phyloP scores from a whole-genome alignment of 352 stramenopile species.

The Globisporangium viniferum region DNA sequence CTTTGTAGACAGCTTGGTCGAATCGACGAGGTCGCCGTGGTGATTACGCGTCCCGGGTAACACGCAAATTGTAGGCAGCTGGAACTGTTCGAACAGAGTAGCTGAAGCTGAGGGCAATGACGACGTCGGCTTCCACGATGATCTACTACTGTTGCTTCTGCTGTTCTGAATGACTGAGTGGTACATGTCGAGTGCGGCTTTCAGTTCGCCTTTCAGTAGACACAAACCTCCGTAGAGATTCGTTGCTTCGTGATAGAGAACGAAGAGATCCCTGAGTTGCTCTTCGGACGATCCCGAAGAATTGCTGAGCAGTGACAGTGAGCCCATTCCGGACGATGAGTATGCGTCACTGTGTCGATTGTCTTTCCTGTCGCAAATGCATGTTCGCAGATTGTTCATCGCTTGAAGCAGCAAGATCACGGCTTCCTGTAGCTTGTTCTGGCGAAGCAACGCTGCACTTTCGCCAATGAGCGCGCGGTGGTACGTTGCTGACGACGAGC shows the following conservation, averaged over 20 bases:
- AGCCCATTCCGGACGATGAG: background rate
- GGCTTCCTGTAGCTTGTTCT: constrained; percentile 40
- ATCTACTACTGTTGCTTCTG: background rate
- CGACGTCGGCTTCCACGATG: background rate
- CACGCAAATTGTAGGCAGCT: constrained; percentile 43
- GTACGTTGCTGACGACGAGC: constrained; percentile 25
- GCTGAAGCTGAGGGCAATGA: constrained; percentile 11
- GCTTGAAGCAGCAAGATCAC: constrained; percentile 35
- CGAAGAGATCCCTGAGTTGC: constrained; percentile 18
- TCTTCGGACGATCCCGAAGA: background rate
- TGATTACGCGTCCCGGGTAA: constrained; percentile 36
- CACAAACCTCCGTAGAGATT: constrained; percentile 52
- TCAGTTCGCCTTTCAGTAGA: constrained; percentile 49
- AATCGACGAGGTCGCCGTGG: constrained; percentile 41
- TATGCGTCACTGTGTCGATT: background rate
- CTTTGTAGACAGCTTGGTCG: constrained; percentile 39
- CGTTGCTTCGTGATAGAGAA: constrained; percentile 35
- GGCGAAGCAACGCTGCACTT: constrained; percentile 33
- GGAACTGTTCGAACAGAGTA: constrained; percentile 16
- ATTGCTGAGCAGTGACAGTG: background rate
- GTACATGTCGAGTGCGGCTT: constrained; percentile 47
- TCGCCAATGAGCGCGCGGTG: constrained; percentile 49
- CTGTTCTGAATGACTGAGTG: constrained; percentile 25
- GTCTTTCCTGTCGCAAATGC: constrained; percentile 16
- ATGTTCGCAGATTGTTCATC: constrained; percentile 30